phyloP scores from a whole-genome alignment of 116 monocot genomes.

The Iris pallida region DNA sequence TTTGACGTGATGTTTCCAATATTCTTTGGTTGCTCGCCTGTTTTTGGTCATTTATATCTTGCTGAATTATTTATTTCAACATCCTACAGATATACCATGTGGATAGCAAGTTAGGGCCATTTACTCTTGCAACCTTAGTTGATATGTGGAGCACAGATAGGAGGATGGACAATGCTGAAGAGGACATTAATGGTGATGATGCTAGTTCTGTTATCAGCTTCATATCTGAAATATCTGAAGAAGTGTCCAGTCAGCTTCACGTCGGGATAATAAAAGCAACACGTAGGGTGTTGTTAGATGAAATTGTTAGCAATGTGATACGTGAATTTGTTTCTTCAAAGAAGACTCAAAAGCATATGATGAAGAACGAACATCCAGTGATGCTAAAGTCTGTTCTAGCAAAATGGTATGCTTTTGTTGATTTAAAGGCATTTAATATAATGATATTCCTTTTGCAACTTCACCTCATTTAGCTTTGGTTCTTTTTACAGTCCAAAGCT shows the following conservation, averaged over 20 bases:
- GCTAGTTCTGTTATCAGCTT: constrained; percentile 27
- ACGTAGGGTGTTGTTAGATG: constrained; percentile 65
- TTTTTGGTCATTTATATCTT: too few relatives aligned
- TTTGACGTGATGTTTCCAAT: too few relatives aligned
- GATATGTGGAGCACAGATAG: constrained; percentile 51
- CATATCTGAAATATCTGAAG: constrained; percentile 47
- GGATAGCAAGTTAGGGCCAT: constrained; percentile 59
- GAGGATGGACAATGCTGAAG: constrained; percentile 16
- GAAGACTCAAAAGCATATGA: constrained; percentile 34
- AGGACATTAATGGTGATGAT: constrained; percentile 18
- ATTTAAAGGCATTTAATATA: not conserved
- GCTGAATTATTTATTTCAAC: too few relatives aligned
- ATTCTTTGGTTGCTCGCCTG: too few relatives aligned
- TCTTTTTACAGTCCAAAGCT: constrained; percentile 25
- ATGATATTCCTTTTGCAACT: constrained; percentile 4
- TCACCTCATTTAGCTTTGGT: constrained; percentile 4
- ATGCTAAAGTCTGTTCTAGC: constrained; percentile 6
- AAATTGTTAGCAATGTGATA: constrained; percentile 60
- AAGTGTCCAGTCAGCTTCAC: constrained; percentile 66
- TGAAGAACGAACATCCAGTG: constrained; percentile 21
- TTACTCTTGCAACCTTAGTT: constrained; percentile 61
- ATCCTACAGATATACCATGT: constrained; percentile 82
- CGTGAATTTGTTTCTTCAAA: constrained; percentile 69
- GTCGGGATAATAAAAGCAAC: constrained; percentile 71
- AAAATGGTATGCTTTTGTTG: constrained; percentile 16